Evolutionary conservation across 2,329 filamentous ascomycete genomes (phyloP), one percentile per base, ranked within the genome.

Genomic region (Aspergillus pseudoterreus): DNA sequence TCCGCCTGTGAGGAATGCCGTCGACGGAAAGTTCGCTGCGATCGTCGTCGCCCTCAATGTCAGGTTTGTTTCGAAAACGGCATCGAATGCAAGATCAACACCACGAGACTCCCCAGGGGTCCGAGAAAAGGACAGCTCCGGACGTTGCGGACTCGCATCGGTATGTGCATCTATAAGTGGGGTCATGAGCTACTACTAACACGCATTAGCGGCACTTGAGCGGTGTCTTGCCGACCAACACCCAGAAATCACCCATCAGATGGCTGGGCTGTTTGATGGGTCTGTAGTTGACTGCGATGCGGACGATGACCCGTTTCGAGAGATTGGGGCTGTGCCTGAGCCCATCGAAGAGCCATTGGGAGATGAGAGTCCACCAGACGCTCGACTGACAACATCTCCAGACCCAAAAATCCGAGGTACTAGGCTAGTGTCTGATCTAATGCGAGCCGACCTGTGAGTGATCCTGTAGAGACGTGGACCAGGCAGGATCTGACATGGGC

Each of bases 1-100:
- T 61, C 58, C 2, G 64, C 64, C 4, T 67, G 64, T 24, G 63
- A 67, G 38, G 63, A 67, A 49, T 67, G 64, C 44, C 64, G 64
- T 15, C 57, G 60, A 39, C 61, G 63, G 12, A 67, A 67, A 41
- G 57, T 63, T 11, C 59, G 64, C 36, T 67, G 64, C 43, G 63
- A 67, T 50, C 55, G 64, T 4, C 51, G 54, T 30, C 57, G 55
- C 10, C 63, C 64, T 12, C 58, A 63, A 43, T 67, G 64, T 36
- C 56, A 63, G 44, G 58, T 61, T 9, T 67, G 64, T 9, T 58
- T 56, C 19, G 64, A 66, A 43, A 57, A 63, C 2, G 65, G 64
- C 0, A 57, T 61, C 14, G 56, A 60, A 6, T 68, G 65, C 49
- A 61, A 60, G 22, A 60, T 65, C 2, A 65, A 60, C 15, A 61